Percentiles rank a stretch among this genome's conserved stretches.
These are phyloP conservation scores for Microbotryum scabiosae DNA, from an alignment of 1,284 basidiomycete genomes.

Conservation along the genomic window DNA sequence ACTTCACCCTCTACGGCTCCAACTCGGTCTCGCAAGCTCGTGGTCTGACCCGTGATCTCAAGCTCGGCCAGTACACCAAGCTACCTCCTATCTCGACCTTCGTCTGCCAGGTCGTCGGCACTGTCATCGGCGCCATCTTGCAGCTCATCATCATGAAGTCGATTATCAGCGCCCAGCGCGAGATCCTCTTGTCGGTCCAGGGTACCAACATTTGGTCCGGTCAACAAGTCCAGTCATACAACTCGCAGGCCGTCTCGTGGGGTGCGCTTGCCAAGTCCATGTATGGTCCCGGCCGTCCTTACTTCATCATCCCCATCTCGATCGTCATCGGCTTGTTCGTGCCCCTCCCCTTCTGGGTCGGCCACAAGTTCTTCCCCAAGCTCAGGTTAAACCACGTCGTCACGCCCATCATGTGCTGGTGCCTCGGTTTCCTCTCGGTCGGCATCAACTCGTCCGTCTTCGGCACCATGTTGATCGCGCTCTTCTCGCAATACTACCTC, in stretches of 20 bases:
- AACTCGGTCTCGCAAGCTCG: constrained; percentile 46
- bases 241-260: constrained; percentile 59
- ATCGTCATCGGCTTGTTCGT: constrained; percentile 47
- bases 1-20: constrained; percentile 29
- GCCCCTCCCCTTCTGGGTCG: constrained; percentile 52
- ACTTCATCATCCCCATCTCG: constrained; percentile 41
- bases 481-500: constrained; percentile 24
- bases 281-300: constrained; percentile 40
- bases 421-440: constrained; percentile 25
- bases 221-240: constrained; percentile 51
- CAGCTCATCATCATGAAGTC: constrained; percentile 48
- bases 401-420: constrained; percentile 28
- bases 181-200: constrained; percentile 47
- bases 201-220: constrained; percentile 46
- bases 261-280: constrained; percentile 49
- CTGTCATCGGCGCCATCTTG: constrained; percentile 50
- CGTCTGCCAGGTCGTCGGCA: constrained; percentile 57
- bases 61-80: constrained; percentile 69
- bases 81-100: constrained; percentile 64
- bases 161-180: constrained; percentile 47
- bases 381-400: constrained; percentile 25
- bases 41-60: constrained; percentile 54
- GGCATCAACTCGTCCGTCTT: constrained; percentile 33
- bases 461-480: constrained; percentile 14
- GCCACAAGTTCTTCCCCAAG: constrained; percentile 49